Base-by-base conservation (phyloP, 306 rosid genomes). In the Vicia faba region DNA sequence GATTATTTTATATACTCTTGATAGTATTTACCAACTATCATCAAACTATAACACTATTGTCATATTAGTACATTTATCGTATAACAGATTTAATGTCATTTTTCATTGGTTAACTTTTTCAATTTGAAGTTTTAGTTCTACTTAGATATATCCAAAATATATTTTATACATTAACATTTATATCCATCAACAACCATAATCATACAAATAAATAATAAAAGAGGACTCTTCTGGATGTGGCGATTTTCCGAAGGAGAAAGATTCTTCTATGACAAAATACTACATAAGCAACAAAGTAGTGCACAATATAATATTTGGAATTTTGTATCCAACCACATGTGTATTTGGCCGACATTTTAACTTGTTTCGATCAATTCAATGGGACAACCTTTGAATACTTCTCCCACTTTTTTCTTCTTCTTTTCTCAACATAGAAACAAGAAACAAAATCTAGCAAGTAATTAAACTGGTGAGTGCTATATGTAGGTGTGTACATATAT, bases 281-380 rank as follows among this genome's bases (percentile, higher is more conserved):
- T 16, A 20, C 7, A 51, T 51, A 51, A 19, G 8, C 13, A 51
- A 51, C 29, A 50, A 57, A n/a, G 16, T 31, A n/a, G 11, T n/a
- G 8, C 16, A 13, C 4, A 0, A n/a, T 31, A 31, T 33, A 33
- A 33, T n/a, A 9, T 36, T 60, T 66, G 63, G 71, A 68, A 44
- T 31, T 54, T 74, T 64, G 19, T 77, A 4, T 61, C 75, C 55
- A 53, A 64, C 70, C 43, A 26, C 19, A 71, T 61, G 4, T 51
- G 43, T 18, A 8, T 16, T 31, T 39, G 11, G 66, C 66, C 57
- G 64, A 51, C 67, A 50, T 3, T 10, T 26, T 39, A 36, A 26
- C 73, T 69, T 25, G 38, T 72, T 55, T 71, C 83, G 81, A 68
- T 82, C 16, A 50, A 59, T 67, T 51, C 79, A 49, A 78, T 54